Evolutionary conservation across 495 filamentous ascomycete species (phyloP).

Genomic region (Neurospora hispaniola): DNA sequence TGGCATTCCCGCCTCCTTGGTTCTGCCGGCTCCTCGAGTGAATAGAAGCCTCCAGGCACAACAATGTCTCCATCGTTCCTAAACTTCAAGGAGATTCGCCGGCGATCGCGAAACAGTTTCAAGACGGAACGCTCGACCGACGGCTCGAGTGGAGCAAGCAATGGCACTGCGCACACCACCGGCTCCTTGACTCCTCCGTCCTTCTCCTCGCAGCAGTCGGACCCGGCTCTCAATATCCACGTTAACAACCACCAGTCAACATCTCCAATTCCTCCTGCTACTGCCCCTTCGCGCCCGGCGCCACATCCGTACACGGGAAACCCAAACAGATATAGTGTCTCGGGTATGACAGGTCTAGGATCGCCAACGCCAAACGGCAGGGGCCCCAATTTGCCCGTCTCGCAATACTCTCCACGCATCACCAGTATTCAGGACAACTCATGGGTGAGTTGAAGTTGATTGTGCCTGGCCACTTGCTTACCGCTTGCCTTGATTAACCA

Average conservation of each 20-base stretch:
- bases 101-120: constrained; percentile 60
- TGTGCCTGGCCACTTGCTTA: neutral
- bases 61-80: constrained; percentile 55
- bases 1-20: neutral
- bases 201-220: constrained; percentile 26
- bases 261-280: constrained; percentile 25
- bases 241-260: constrained; percentile 26
- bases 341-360: constrained; percentile 43
- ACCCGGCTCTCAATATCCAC: constrained; percentile 40
- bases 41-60: neutral
- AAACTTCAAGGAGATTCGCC: constrained; percentile 56
- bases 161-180: constrained; percentile 34
- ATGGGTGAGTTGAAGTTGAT: constrained; percentile 49
- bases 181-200: constrained; percentile 38
- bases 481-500: constrained; percentile 1
- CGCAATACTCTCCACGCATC: constrained; percentile 68
- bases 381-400: constrained; percentile 47
- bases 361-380: constrained; percentile 45
- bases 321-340: constrained; percentile 35
- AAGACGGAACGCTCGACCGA: constrained; percentile 44
- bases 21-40: neutral
- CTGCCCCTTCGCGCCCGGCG: constrained; percentile 27
- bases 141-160: constrained; percentile 37
- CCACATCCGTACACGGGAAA: constrained; percentile 33
- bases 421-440: constrained; percentile 67